Evolutionary conservation across 148 eudicot species (phyloP), one percentile per base, ranked within the genome.

Genomic region (Selenicereus undatus): DNA sequence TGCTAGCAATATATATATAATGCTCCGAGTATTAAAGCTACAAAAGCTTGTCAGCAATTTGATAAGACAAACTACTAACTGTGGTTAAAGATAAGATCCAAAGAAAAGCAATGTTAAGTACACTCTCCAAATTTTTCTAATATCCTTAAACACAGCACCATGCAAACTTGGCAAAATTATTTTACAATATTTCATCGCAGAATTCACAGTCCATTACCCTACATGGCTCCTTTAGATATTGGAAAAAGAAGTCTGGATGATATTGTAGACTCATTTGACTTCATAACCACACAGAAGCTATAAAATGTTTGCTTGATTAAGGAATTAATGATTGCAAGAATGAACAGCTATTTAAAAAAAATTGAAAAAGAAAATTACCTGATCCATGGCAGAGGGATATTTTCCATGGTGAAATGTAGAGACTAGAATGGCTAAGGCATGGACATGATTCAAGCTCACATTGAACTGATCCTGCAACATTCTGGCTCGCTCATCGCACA

Each of bases 401-500:
- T 91, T 92, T 50, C 90, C 92, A 74, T 92, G 97, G 81, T 96
- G 91, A 86, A 96, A 96, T 3, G 97, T 89, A 42, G 98, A 91
- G 62, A 96, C 88, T n/a, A 96, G 86, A 83, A 96, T 88, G 71
- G 98, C 95, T 73, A 96, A 81, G 21, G 99, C 94, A 73, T 94
- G 99, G 51, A 96, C 98, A 81, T 96, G 99, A 81, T 96, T 96
- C 91, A 96, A 89, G 91, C 98, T 94, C 76, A 92, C 98, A 81
- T 92, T 94, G 76, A 96, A 96, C 84, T 94, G 98, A 84, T 96
- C 98, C 79, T 96, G 99, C 69, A 96, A 82, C 99, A 96, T 92
- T 43, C 98, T 85, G 26, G 98, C 99, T 74, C 98, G 85, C 76
- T 96, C 94, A 64, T 96, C 99, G 78, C 99, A 96, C 99, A 96